Base-by-base conservation (phyloP, 164 flowering plant genomes). In the Aristolochia contorta region DNA sequence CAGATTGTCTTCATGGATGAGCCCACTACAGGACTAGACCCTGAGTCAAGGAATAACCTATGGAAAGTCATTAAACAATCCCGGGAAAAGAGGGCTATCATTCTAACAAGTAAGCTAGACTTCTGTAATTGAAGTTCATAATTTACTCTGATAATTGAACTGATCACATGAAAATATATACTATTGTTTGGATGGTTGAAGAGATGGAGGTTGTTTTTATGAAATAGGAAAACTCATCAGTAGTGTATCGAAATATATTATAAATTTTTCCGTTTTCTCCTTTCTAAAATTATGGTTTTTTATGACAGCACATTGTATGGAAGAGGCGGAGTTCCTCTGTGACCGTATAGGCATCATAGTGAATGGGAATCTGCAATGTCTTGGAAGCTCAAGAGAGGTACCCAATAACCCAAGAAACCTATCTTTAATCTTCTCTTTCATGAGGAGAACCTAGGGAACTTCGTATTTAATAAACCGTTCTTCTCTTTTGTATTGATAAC, bases 1-100 rank as follows among this genome's bases (percentile, higher is more conserved):
- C 54, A 67, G 71, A 67, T 71, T 59, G 63, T 65, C 13, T 70
- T 65, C 51, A 61, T 72, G 72, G 71, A 67, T 58, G 69, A 61
- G 51, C 91, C 86, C 9, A 82, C 82, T 60, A 87, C 88, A 30
- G 94, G 94, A 30, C 67, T 87, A 21, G 91, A 87, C 69, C 94
- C 94, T 52, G 87, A 84, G 61, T 84, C 85, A 57, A 78, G 89
- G 68, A 76, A 79, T 56, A 72, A 67, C 60, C 72, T 84, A 49
- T 85, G 91, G 91, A 71, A 77, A 69, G 83, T 80, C n/a, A 84
- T 87, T 50, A 83, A 79, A 75, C 77, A 65, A 22, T 87, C 85
- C 61, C 84, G 84, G 67, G 72, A 70, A 71, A 68, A 70, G 52
- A 74, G 86, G 18, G 86, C 90, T 20, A 83, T 87, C 60, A 80